phyloP scores from a whole-genome alignment of 225 moss, liverwort and hornwort species.

The Pseudoscleropodium purum region DNA sequence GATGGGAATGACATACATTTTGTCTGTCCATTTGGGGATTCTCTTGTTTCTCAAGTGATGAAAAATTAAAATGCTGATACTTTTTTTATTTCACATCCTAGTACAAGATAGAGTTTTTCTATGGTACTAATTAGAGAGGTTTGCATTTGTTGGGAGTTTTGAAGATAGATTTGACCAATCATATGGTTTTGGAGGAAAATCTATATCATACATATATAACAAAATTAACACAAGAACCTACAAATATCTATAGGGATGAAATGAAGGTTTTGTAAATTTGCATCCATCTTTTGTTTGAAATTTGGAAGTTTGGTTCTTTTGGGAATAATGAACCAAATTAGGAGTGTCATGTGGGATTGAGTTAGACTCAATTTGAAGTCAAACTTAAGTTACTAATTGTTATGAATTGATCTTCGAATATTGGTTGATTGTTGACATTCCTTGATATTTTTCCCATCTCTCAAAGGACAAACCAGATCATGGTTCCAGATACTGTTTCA shows the following conservation, averaged over 20 bases:
- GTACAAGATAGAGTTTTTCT: background rate
- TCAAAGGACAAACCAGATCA: no score
- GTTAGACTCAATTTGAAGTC: background rate
- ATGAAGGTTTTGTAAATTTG: background rate
- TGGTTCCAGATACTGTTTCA: no score
- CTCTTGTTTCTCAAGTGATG: background rate
- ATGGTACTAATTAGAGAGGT: background rate
- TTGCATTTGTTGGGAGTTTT: background rate
- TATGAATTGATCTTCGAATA: no score
- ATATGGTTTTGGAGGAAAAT: background rate
- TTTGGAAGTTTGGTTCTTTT: background rate
- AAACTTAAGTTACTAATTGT: no score
- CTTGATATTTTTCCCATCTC: no score
- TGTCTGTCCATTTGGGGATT: background rate
- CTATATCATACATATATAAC: accelerated
- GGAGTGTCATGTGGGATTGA: background rate
- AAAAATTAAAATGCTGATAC: background rate
- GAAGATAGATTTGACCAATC: background rate
- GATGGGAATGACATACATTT: background rate
- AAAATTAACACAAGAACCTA: background rate
- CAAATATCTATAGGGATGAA: background rate
- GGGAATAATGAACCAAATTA: no score
- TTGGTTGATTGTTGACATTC: no score
- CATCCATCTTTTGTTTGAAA: no score
- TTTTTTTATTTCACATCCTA: background rate